These are phyloP conservation scores for Sphagnum magellanicum DNA, from an alignment of 228 moss, liverwort and hornwort species.

Conservation along the genomic window DNA sequence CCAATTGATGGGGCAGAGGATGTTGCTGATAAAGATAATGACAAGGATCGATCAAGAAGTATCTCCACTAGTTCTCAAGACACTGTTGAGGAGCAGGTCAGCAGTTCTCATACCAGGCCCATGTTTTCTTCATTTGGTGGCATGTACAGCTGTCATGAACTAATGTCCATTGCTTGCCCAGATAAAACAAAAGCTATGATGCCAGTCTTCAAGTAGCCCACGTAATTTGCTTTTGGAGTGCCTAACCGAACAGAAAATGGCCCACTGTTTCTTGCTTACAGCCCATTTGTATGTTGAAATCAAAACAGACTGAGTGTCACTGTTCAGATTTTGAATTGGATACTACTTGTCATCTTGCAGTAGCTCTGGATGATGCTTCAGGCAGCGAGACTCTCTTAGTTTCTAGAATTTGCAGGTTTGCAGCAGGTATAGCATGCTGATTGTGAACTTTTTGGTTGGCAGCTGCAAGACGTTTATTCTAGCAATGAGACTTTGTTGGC, in stretches of 20 bases:
- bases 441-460: slow-evolving; percentile 17
- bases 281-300: neutral
- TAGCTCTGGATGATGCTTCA: neutral
- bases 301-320: neutral
- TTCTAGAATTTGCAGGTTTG: neutral
- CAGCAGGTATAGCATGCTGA: slow-evolving; percentile 16
- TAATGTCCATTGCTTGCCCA: neutral
- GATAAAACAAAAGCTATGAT: neutral
- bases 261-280: neutral
- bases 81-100: slow-evolving; percentile 48
- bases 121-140: neutral
- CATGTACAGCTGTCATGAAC: neutral
- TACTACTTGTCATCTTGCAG: no score
- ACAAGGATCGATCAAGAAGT: slow-evolving; percentile 32
- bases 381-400: neutral
- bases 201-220: neutral
- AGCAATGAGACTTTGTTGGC: slow-evolving; percentile 34
- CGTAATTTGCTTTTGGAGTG: neutral
- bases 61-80: slow-evolving; percentile 25
- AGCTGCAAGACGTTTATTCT: slow-evolving; percentile 40
- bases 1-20: slow-evolving; percentile 46
- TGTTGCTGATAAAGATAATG: slow-evolving; percentile 35
- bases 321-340: neutral
- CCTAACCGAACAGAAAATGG: neutral
- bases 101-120: neutral